A percentile compares a stretch with the other conserved stretches of the same genome.
phyloP scores from a whole-genome alignment of 2,329 filamentous ascomycete species.

The Sclerotinia nivalis region DNA sequence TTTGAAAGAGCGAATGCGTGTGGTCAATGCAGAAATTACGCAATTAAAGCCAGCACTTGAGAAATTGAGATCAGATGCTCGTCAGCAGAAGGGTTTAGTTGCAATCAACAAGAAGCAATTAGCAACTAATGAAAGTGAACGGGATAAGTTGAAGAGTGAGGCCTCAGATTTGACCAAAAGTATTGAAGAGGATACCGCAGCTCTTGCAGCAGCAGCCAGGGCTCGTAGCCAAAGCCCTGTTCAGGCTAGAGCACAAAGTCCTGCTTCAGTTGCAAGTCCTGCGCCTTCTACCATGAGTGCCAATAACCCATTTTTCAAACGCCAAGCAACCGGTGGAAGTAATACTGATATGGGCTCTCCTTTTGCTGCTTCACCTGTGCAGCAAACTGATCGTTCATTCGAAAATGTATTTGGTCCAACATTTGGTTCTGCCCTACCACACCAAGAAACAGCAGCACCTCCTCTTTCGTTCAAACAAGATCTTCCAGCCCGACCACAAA shows the following conservation, averaged over 20 bases:
- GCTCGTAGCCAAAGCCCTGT: slow-evolving; percentile 26
- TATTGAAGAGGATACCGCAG: slow-evolving; percentile 59
- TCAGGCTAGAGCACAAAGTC: slow-evolving; percentile 39
- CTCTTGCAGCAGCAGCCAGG: slow-evolving; percentile 50
- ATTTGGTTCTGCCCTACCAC: slow-evolving; percentile 50
- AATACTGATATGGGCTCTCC: slow-evolving; percentile 52
- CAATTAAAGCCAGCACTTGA: slow-evolving; percentile 89
- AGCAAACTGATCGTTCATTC: slow-evolving; percentile 67
- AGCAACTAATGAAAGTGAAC: slow-evolving; percentile 81
- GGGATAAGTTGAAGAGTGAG: slow-evolving; percentile 83
- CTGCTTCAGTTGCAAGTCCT: slow-evolving; percentile 65
- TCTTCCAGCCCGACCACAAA: slow-evolving; percentile 32
- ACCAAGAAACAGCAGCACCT: slow-evolving; percentile 46
- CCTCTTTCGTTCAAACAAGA: slow-evolving; percentile 61
- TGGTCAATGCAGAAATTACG: slow-evolving; percentile 77
- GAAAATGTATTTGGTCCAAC: slow-evolving; percentile 83
- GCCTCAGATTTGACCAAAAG: slow-evolving; percentile 67
- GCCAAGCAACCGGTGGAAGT: slow-evolving; percentile 52
- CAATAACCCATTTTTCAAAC: slow-evolving; percentile 94
- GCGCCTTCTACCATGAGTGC: slow-evolving; percentile 67
- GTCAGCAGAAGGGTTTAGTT: slow-evolving; percentile 93
- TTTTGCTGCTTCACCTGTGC: slow-evolving; percentile 43
- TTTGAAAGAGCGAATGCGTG: slow-evolving; percentile 84
- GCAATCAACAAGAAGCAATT: slow-evolving; percentile 99
- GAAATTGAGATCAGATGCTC: slow-evolving; percentile 86